Conservation (phyloP, 495 filamentous ascomycete genomes). For the Aspergillus ellipticus region DNA sequence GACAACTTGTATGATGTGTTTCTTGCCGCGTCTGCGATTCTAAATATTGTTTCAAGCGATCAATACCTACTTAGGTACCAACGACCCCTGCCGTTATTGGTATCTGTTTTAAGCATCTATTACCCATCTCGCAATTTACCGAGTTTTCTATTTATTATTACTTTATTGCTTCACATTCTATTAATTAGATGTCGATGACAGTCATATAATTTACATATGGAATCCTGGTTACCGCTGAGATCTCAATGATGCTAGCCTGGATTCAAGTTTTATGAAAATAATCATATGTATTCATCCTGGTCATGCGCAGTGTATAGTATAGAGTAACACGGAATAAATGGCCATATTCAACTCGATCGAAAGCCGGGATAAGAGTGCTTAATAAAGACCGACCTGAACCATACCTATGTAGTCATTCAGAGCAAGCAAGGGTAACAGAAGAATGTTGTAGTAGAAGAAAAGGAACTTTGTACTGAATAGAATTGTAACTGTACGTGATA, state of each 20-base stretch:
- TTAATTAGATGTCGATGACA: no score
- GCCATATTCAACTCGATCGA: not conserved
- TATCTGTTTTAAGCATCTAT: no score
- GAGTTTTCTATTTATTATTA: no score
- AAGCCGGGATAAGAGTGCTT: not conserved
- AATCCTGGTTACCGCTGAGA: not conserved
- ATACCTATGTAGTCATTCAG: not conserved
- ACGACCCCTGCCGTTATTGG: no score
- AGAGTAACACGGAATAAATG: not conserved
- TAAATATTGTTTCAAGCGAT: no score
- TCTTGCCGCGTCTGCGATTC: no score
- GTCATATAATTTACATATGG: not conserved
- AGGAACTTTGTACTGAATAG: not conserved
- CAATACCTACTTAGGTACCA: no score
- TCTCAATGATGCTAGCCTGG: not conserved
- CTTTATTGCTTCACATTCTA: no score
- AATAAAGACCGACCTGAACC: not conserved
- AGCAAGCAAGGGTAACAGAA: not conserved
- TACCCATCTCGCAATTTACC: no score
- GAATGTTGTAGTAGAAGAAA: not conserved
- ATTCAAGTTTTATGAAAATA: not conserved
- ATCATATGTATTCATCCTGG: not conserved
- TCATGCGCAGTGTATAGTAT: not conserved
- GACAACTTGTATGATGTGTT: no score
- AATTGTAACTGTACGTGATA: slow-evolving; percentile 3